Evolutionary conservation across 805 yeast genomes (phyloP), one percentile per base, ranked within the genome.

Genomic region (Candida namnaoensis): DNA sequence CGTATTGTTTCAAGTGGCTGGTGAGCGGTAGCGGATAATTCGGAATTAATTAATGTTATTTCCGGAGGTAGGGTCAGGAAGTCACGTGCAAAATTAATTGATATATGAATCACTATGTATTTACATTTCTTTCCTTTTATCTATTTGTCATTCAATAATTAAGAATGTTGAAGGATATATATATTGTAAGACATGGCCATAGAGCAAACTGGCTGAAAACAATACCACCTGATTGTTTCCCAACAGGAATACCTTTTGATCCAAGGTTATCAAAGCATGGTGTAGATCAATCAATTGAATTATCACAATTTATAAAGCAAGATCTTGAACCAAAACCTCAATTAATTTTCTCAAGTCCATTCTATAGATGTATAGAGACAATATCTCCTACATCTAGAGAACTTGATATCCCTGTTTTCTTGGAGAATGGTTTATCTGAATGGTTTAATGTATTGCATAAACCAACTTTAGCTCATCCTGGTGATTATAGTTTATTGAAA

Each of bases 181-280:
- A n/a, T 8, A 14, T 24, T 11, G 30, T 27, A 7, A 27, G 30
- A 64, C 96, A 88, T 59, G 96, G 96, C 1, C 84, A 75, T 61
- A 66, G 96, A 43, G 78, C 91, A 40, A 86, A 88, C 54, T 85
- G 95, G 95, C 67, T 73, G 11, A 27, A 9, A 32, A 60, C 66
- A n/a, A 56, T 61, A 6, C 93, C 93, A 23, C 82, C 80, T 46
- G 80, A 82, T 1, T 76, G 82, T 5, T 77, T 76, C 40, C 95
- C 93, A 4, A 88, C 96, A 0, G 95, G 95, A 0, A 78, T 88
- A 12, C 87, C 80, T 44, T 80, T 87, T 44, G 97, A 90, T 53
- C 90, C 91, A 5, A 78, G 82, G 2, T 68, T 90, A 49, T 88
- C 95, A 1, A 78, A 78, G 3, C 93, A 84, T 56, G 96, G 96